These are phyloP conservation scores for Penicillium sp. DNA, from an alignment of 2,329 filamentous ascomycete genomes.

Conservation along the genomic window DNA sequence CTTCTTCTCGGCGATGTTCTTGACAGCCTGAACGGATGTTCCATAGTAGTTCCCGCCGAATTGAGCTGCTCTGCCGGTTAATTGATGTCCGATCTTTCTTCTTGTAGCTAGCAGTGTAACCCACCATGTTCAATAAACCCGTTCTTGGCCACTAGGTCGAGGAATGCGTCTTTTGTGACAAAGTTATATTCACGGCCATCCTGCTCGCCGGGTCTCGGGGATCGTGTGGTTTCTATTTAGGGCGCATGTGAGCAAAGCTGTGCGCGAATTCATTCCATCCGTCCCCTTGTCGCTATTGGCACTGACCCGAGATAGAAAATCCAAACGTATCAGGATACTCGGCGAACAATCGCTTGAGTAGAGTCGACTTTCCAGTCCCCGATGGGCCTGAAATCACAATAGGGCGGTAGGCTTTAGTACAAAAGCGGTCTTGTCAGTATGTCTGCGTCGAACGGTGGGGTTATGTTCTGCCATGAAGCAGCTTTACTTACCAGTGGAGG, in stretches of 20 bases:
- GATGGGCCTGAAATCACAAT: conserved; percentile 36
- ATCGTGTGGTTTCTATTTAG: conserved; percentile 70
- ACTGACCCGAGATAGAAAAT: conserved; percentile 44
- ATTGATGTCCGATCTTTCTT: not conserved
- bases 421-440: not conserved
- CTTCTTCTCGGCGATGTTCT: conserved; percentile 69
- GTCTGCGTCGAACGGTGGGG: not conserved
- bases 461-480: not conserved
- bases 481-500: conserved; percentile 25
- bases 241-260: conserved; percentile 14
- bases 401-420: not conserved
- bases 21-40: conserved; percentile 76
- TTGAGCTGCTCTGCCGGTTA: conserved; percentile 53
- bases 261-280: not conserved
- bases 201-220: conserved; percentile 71
- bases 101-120: not conserved
- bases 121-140: conserved; percentile 74
- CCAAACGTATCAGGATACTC: conserved; percentile 46
- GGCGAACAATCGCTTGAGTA: conserved; percentile 44
- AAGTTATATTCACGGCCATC: conserved; percentile 82
- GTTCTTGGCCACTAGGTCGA: conserved; percentile 63
- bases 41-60: conserved; percentile 88
- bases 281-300: not conserved
- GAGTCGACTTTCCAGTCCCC: conserved; percentile 46
- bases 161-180: conserved; percentile 65